Base-by-base conservation (phyloP, 371 early-diverging fungal species). In the Furculomyces boomerangus region DNA sequence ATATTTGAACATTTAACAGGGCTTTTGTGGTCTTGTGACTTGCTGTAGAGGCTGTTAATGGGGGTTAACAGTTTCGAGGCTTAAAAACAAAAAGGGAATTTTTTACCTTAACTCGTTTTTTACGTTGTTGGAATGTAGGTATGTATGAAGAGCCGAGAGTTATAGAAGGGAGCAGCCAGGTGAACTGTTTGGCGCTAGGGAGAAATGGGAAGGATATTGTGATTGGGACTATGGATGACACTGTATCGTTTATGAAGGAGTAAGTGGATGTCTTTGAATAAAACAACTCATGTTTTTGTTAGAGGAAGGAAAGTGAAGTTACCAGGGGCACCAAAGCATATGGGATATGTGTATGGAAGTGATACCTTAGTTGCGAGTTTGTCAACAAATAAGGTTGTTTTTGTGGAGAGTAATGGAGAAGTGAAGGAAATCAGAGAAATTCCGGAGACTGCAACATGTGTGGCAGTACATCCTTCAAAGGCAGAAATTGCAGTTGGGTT, bases 81-180 rank as follows among this genome's bases (percentile, higher is more conserved):
- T n/a, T n/a, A n/a, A n/a, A n/a, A n/a, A n/a, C n/a, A n/a, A n/a
- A n/a, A n/a, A n/a, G n/a, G n/a, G n/a, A n/a, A 53, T 26, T 39
- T 31, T 45, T 32, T 2, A 3, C 25, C 29, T 32, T 56, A 39
- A 30, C 49, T 49, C 32, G 2, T 45, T n/a, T 24, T 32, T 31
- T 49, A 49, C 49, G 49, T 31, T 26, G 5, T 5, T 49, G 49
- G 49, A 49, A 49, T 25, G 10, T 49, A 49, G 49, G 20, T 49
- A 25, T 3, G 3, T 3, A 13, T 5, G 20, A 26, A 25, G 16
- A 22, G 20, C 53, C 45, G 1, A 10, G 1, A 3, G 8, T 27
- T 24, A 53, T 60, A 0, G 26, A 26, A 2, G 52, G 60, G 30
- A 31, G 14, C 8, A 59, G 56, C 20, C 55, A 59, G 45, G 35